Base-by-base conservation (phyloP, 1,139 yeast genomes). In the Sugiyamaella novakii region DNA sequence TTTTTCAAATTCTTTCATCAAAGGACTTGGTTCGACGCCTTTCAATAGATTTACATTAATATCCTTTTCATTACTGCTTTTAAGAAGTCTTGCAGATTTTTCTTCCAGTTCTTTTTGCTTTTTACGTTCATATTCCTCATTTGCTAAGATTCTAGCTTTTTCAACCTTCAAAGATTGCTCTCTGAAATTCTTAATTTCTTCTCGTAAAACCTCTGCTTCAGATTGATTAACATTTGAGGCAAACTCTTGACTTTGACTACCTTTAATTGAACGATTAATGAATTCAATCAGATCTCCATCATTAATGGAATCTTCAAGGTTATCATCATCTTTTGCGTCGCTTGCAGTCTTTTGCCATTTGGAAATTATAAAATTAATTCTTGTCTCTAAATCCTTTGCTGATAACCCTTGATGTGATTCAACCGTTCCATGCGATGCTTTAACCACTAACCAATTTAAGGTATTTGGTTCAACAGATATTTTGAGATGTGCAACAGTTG, bases 131-230 rank as follows among this genome's bases (percentile, higher is more conserved):
- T 56, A 61, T 22, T 56, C 59, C n/a, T 54, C 57, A 31, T 54
- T 58, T 30, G 57, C 59, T 11, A 57, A 56, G 6, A 52, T 45
- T 31, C 61, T 53, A 10, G 49, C 54, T 50, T 49, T 56, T 50
- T 57, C 65, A 35, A 48, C 52, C 44, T 46, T 59, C 49, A 61
- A 51, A 1, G 70, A 59, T 18, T 64, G 64, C 29, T 65, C 59
- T 49, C 72, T 49, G 52, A 68, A 68, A 33, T 60, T 54, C 18
- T 59, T 58, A 38, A 68, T 67, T 37, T 68, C 72, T 28, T 55
- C 53, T 30, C 59, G 56, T 21, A 66, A 54, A 17, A 54, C 53
- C 4, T 57, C 65, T 3, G 64, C 54, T 30, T 65, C 67, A 19
- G 62, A 66, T 5, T 57, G 54, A 1, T 62, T 60, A 14, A 63